Conservation (phyloP, 768 basidiomycete species). For the Pholiota conissans region DNA sequence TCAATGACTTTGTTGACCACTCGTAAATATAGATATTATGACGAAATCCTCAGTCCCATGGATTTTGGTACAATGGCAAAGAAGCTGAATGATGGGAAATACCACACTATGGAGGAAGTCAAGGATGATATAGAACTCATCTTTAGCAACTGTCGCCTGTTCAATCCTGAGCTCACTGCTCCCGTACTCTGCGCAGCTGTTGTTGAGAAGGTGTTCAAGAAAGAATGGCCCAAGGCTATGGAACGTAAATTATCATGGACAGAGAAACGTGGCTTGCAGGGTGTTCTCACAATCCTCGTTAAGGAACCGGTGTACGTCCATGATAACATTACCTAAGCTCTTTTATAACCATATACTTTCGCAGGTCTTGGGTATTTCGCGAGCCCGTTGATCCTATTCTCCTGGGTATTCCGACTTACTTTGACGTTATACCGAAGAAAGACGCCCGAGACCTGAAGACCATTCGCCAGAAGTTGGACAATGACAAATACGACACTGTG, state of each 20-base stretch:
- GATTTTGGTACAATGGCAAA: slow-evolving; percentile 81
- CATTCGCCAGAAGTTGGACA: slow-evolving; percentile 79
- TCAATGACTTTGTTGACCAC: slow-evolving; percentile 1
- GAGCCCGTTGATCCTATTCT: slow-evolving; percentile 87
- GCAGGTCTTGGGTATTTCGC: slow-evolving; percentile 75
- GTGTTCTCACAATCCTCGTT: slow-evolving; percentile 64
- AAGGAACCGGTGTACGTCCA: slow-evolving; percentile 68
- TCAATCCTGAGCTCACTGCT: slow-evolving; percentile 84
- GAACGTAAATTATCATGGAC: slow-evolving; percentile 72
- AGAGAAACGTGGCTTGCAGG: slow-evolving; percentile 80
- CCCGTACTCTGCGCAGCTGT: slow-evolving; percentile 70
- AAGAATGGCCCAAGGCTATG: slow-evolving; percentile 81
- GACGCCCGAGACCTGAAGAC: slow-evolving; percentile 85
- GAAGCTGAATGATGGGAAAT: slow-evolving; percentile 68
- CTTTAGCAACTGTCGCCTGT: slow-evolving; percentile 86
- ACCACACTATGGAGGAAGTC: slow-evolving; percentile 81
- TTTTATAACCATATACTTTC: slow-evolving; percentile 11
- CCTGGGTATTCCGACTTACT: slow-evolving; percentile 85
- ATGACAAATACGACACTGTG: slow-evolving; percentile 76
- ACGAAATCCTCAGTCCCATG: slow-evolving; percentile 93
- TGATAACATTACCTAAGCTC: slow-evolving; percentile 7
- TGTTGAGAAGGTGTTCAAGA: slow-evolving; percentile 76
- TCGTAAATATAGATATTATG: slow-evolving; percentile 67
- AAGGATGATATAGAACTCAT: slow-evolving; percentile 79
- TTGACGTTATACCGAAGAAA: slow-evolving; percentile 79